These are phyloP conservation scores for Papiliotrema fonsecae DNA, from an alignment of 1,284 basidiomycete genomes.

Conservation along the genomic window DNA sequence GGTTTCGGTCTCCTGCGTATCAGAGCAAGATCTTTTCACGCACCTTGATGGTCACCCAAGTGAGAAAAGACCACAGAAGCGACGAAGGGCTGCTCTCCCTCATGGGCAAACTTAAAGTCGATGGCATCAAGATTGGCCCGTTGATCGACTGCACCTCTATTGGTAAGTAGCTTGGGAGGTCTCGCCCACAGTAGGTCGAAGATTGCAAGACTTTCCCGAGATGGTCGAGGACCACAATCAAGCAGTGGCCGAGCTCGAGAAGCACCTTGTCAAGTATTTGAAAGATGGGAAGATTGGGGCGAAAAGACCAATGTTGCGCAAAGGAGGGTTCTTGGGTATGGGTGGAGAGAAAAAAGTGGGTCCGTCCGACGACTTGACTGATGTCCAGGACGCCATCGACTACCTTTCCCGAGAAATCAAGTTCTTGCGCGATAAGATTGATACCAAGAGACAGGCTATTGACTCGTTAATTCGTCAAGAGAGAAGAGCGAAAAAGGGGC, in stretches of 20 bases:
- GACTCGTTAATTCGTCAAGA: conserved; percentile 53
- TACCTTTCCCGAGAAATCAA: conserved; percentile 68
- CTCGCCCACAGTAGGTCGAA: conserved; percentile 32
- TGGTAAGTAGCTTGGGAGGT: conserved; percentile 21
- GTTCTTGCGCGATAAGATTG: conserved; percentile 62
- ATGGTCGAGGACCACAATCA: conserved; percentile 69
- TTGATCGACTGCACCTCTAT: conserved; percentile 40
- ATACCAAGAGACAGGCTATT: conserved; percentile 68
- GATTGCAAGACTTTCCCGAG: conserved; percentile 46
- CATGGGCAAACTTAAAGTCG: conserved; percentile 61
- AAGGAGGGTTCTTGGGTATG: conserved; percentile 67
- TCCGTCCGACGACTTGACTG: not conserved
- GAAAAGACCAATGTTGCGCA: conserved; percentile 66
- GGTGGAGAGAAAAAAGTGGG: conserved; percentile 64
- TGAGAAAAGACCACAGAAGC: conserved; percentile 67
- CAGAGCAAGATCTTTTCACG: conserved; percentile 46
- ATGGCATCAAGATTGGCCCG: conserved; percentile 48
- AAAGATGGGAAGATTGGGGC: conserved; percentile 67
- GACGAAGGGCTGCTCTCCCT: conserved; percentile 69
- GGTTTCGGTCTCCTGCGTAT: conserved; percentile 47
- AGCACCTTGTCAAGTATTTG: conserved; percentile 75
- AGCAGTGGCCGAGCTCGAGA: conserved; percentile 76
- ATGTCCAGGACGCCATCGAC: conserved; percentile 67
- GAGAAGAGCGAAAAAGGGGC: conserved; percentile 36
- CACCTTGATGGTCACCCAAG: conserved; percentile 57